Base-by-base conservation (phyloP, 2,329 filamentous ascomycete species). In the Colletotrichum sp. region DNA sequence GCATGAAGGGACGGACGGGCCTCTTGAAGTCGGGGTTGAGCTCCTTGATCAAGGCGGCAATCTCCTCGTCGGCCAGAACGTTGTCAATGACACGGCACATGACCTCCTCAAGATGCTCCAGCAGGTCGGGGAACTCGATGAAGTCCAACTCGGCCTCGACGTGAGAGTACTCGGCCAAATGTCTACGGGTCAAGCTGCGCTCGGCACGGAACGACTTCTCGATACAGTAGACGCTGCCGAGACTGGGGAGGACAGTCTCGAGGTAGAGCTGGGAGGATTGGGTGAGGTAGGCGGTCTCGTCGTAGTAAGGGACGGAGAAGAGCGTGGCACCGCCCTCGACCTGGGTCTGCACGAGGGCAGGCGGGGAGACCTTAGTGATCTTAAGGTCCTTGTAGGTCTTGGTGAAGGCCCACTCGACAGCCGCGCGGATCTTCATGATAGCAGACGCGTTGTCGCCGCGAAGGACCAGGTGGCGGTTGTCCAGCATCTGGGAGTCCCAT, bases 201-300 rank as follows among this genome's bases (percentile, higher is more conserved):
- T 99, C 97, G 16, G 97, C 97, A 77, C 97, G 96, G 93, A 99
- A 99, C 3, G 96, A 99, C 85, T 98, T 98, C 86, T 98, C 96
- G 81, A 99, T 96, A 84, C 96, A 99, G 91, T 98, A 99, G 69
- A 98, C 96, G 84, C 98, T 95, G 80, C 97, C 97, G 81, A 99
- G 90, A 68, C 94, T 95, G 13, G 96, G 95, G 36, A 99, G 89
- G 79, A 94, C 95, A 36, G 97, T 99, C 89, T 99, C 97, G 75
- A 99, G 94, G 87, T 99, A 99, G 70, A 99, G 92, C 87, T 99
- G 97, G 39, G 95, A 98, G 5, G 96, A 98, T 87, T 99, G 97
- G 6, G 97, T 99, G 78, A 99, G 92, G 88, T 96, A 99, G 76
- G 97, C 95, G 80, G 93, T 91, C 86, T 98, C 95, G 80, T 93